Percentiles rank a stretch among this genome's conserved stretches.
Evolutionary conservation across 176 grass and related monocot genomes (phyloP).

Genomic region (Eleusine indica): DNA sequence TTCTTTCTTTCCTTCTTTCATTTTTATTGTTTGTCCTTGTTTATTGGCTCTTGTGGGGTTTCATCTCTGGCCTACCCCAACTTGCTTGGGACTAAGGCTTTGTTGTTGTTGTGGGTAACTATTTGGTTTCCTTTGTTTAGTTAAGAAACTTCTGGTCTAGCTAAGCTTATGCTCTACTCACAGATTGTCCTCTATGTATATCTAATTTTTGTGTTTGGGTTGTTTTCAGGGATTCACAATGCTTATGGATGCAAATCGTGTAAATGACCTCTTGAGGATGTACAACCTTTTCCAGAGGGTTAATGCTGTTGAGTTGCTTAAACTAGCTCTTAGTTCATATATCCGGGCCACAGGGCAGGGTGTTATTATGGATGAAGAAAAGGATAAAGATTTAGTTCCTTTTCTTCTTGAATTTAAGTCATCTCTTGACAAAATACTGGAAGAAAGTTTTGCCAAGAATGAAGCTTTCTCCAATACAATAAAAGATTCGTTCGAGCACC

Average conservation of each 20-base stretch:
- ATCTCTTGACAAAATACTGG: slow-evolving; percentile 94
- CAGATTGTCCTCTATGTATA: neutral
- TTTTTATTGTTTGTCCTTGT: too few species aligned
- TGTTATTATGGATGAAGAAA: slow-evolving; percentile 97
- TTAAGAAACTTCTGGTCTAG: neutral
- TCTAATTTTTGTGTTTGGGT: slow-evolving; percentile 17
- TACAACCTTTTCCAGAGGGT: slow-evolving; percentile 96
- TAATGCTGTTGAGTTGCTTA: slow-evolving; percentile 88
- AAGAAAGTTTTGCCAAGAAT: slow-evolving; percentile 96
- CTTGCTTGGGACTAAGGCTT: too few species aligned
- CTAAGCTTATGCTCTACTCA: too few species aligned
- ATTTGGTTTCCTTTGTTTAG: neutral
- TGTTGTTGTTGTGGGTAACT: neutral
- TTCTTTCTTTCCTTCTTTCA: too few species aligned
- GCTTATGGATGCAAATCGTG: slow-evolving; percentile 98
- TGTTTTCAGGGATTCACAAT: slow-evolving; percentile 75
- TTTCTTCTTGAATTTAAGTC: slow-evolving; percentile 94
- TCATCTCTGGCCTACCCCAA: too few species aligned
- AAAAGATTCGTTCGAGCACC: slow-evolving; percentile 98
- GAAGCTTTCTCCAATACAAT: slow-evolving; percentile 94
- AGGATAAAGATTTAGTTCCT: slow-evolving; percentile 92
- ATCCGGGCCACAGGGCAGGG: slow-evolving; percentile 80
- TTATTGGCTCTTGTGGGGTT: too few species aligned
- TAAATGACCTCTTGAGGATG: slow-evolving; percentile 79
- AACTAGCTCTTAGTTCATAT: slow-evolving; percentile 88